These are phyloP conservation scores for Funneliformis geosporum DNA, from an alignment of 192 early-diverging fungal species.

Conservation along the genomic window DNA sequence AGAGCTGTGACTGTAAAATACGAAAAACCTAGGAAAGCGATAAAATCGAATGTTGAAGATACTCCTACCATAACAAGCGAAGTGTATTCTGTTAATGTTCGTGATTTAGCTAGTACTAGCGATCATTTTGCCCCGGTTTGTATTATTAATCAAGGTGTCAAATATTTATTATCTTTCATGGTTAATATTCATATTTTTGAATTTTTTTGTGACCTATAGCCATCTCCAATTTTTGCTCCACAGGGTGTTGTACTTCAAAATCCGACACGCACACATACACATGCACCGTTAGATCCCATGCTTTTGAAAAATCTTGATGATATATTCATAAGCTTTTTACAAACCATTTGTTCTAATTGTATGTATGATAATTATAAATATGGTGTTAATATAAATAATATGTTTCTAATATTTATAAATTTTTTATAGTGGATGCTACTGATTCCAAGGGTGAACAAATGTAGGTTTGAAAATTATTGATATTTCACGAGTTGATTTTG, in stretches of 20 bases:
- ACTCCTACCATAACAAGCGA: conserved; percentile 31
- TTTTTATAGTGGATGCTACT: conserved; percentile 54
- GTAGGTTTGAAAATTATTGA: conserved; percentile 46
- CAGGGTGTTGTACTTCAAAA: conserved; percentile 2
- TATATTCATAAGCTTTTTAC: conserved; percentile 67
- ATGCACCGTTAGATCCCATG: conserved; percentile 47
- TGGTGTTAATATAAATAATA: background rate
- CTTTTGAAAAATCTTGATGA: conserved; percentile 59
- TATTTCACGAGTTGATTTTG: conserved; percentile 1
- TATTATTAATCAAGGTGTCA: background rate
- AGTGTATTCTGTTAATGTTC: conserved; percentile 28
- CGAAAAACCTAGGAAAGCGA: conserved; percentile 26
- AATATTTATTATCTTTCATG: background rate
- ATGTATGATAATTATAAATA: conserved; percentile 37
- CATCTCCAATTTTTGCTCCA: background rate
- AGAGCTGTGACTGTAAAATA: background rate
- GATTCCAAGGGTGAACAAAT: conserved; percentile 71
- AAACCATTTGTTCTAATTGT: conserved; percentile 68
- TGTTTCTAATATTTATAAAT: background rate
- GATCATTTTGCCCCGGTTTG: conserved; percentile 2
- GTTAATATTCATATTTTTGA: background rate
- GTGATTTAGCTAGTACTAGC: background rate
- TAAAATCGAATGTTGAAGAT: conserved; percentile 27
- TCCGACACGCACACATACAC: conserved; percentile 42
- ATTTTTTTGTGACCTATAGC: background rate